Base-by-base conservation (phyloP, 2,329 filamentous ascomycete species). In the Scytalidium lignicola region DNA sequence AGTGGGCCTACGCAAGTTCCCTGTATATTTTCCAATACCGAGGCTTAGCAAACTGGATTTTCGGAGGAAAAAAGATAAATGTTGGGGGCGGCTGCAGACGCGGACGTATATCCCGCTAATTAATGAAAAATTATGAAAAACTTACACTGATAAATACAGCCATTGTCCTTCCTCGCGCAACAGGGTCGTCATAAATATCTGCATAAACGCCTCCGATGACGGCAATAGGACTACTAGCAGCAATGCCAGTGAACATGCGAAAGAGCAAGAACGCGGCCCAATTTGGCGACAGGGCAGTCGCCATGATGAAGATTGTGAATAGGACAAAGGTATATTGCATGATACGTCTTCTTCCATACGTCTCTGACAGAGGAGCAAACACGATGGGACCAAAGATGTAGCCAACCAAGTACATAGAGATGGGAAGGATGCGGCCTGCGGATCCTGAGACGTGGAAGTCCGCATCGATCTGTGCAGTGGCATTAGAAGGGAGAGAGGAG, bases 341-440 rank as follows among this genome's bases (percentile, higher is more conserved):
- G 61, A 84, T 69, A 4, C 75, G 77, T 51, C 75, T 69, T 13
- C 83, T 72, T 8, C 83, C 82, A 50, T 77, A 78, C 51, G 85
- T 80, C 61, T 88, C 84, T 41, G 78, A 84, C 2, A 86, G 61
- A 0, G 84, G 85, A 0, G 81, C 83, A 72, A 82, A 85, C 12
- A 85, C 64, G 8, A 85, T 64, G 0, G 80, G 80, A 0, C 71
- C 67, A 54, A 62, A 42, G 18, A 83, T 77, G 59, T 85, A 87
- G 6, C 82, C 82, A 41, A 85, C 70, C 7, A 86, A 69, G 55
- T 80, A 86, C 17, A 82, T 71, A 0, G 82, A 83, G 28, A 85
- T 81, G 7, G 81, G 82, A 1, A 86, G 60, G 3, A 79, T 52
- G 26, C 58, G n/a, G 13, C 54, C 48, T 19, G 54, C 51, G 1